Conservation (phyloP, 2,329 filamentous ascomycete genomes). For the Cladophialophora yegresii region DNA sequence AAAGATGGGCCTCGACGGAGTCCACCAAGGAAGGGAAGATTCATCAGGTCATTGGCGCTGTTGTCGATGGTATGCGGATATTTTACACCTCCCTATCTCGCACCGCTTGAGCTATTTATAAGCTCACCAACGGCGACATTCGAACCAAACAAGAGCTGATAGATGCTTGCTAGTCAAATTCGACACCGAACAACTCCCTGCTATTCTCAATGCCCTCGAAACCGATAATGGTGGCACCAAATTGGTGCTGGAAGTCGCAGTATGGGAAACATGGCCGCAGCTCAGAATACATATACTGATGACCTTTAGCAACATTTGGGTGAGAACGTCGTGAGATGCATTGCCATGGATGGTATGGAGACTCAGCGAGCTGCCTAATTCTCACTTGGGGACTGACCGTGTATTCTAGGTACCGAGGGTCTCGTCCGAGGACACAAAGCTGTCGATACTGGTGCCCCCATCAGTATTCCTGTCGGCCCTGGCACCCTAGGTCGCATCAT, state of each 20-base stretch:
- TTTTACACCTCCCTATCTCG: slow-evolving; percentile 39
- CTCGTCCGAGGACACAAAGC: slow-evolving; percentile 88
- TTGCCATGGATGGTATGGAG: slow-evolving; percentile 97
- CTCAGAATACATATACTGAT: slow-evolving; percentile 33
- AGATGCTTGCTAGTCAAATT: slow-evolving; percentile 76
- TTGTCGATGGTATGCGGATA: slow-evolving; percentile 81
- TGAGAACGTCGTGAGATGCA: slow-evolving; percentile 98
- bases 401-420: slow-evolving; percentile 86
- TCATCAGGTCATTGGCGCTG: slow-evolving; percentile 92
- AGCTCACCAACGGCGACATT: slow-evolving; percentile 41
- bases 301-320: slow-evolving; percentile 87
- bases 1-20: slow-evolving; percentile 65
- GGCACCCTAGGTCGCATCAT: slow-evolving; percentile 97
- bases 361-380: slow-evolving; percentile 1
- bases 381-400: not conserved
- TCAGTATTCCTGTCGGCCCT: slow-evolving; percentile 92
- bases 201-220: slow-evolving; percentile 96
- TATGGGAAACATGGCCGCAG: slow-evolving; percentile 55
- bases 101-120: slow-evolving; percentile 43
- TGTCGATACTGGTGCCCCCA: slow-evolving; percentile 87
- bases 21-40: slow-evolving; percentile 62
- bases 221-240: slow-evolving; percentile 90
- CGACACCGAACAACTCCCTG: slow-evolving; percentile 85
- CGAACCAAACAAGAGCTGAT: slow-evolving; percentile 26
- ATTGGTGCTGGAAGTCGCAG: slow-evolving; percentile 93